These are phyloP conservation scores for Linnemannia zychae DNA, from an alignment of 192 early-diverging fungal genomes.

Conservation along the genomic window DNA sequence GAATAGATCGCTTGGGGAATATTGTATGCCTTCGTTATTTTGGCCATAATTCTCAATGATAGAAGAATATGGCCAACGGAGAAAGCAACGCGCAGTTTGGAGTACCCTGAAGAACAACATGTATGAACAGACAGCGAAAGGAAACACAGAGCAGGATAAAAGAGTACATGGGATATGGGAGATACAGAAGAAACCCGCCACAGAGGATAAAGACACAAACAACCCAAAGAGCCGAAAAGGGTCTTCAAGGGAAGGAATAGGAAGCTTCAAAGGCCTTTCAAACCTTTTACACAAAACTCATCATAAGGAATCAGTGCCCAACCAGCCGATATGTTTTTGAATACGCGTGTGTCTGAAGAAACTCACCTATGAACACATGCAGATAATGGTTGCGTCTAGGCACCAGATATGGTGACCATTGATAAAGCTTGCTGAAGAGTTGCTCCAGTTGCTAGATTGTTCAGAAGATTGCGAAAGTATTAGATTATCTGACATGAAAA, in stretches of 20 bases:
- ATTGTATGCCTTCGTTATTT: slow-evolving; percentile 23
- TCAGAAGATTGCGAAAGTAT: background rate
- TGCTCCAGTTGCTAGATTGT: slow-evolving; percentile 57
- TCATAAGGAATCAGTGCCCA: slow-evolving; percentile 21
- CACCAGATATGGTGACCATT: slow-evolving; percentile 32
- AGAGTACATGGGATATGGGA: background rate
- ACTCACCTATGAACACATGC: background rate
- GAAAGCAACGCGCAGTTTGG: slow-evolving; percentile 16
- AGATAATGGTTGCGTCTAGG: background rate
- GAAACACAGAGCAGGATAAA: background rate
- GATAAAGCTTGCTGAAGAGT: slow-evolving; percentile 60
- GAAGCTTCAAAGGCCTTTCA: slow-evolving; percentile 21
- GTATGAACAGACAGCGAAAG: background rate
- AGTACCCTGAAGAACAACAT: background rate
- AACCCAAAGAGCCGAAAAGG: background rate
- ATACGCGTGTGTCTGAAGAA: background rate
- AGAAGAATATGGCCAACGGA: slow-evolving; percentile 15
- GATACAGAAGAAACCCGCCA: background rate
- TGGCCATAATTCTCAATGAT: slow-evolving; percentile 18
- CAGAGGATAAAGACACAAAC: background rate
- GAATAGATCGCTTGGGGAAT: slow-evolving; percentile 16
- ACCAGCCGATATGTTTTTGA: background rate
- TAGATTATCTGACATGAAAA: background rate
- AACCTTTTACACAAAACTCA: slow-evolving; percentile 58
- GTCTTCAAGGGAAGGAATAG: background rate